Percentiles rank a stretch among this genome's conserved stretches.
Evolutionary conservation across 2,329 filamentous ascomycete species (phyloP).

Genomic region (Aureobasidium sp.): DNA sequence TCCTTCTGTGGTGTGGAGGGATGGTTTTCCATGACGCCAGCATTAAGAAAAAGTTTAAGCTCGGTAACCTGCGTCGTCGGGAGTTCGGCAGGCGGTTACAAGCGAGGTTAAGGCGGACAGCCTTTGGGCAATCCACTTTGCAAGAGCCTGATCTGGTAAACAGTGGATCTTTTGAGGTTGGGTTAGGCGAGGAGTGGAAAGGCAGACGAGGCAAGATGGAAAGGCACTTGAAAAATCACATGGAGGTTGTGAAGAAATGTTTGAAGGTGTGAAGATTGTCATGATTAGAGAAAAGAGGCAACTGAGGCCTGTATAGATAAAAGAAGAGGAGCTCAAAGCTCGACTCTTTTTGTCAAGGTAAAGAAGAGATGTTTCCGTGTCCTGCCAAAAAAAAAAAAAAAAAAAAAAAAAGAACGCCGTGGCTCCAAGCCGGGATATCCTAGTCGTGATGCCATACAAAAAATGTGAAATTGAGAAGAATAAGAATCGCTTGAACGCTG

Average conservation of each 20-base stretch:
- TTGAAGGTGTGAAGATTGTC: slow-evolving; percentile 1
- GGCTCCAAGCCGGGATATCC: slow-evolving; percentile 11
- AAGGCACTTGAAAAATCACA: neutral
- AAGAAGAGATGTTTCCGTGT: slow-evolving; percentile 5
- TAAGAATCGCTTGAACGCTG: slow-evolving; percentile 9
- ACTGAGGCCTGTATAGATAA: neutral
- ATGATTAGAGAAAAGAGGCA: slow-evolving; percentile 3
- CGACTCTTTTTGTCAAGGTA: neutral
- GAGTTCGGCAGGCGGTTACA: neutral
- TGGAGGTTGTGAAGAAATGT: neutral
- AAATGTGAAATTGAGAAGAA: neutral
- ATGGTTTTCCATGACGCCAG: neutral
- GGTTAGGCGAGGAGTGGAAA: neutral
- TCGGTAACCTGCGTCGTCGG: slow-evolving; percentile 6
- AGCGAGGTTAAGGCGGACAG: slow-evolving; percentile 7
- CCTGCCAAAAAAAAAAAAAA: no score
- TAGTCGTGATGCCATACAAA: slow-evolving; percentile 6
- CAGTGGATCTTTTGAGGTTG: neutral
- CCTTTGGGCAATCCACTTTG: neutral
- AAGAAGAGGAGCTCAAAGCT: slow-evolving; percentile 8
- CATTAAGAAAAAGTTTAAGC: neutral
- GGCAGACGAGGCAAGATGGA: neutral
- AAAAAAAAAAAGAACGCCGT: slow-evolving; percentile 12
- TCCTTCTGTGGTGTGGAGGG: neutral
- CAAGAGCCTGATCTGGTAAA: neutral